Evolutionary conservation across 2,329 filamentous ascomycete genomes (phyloP).

Genomic region (Arthrobotrys entomopaga): DNA sequence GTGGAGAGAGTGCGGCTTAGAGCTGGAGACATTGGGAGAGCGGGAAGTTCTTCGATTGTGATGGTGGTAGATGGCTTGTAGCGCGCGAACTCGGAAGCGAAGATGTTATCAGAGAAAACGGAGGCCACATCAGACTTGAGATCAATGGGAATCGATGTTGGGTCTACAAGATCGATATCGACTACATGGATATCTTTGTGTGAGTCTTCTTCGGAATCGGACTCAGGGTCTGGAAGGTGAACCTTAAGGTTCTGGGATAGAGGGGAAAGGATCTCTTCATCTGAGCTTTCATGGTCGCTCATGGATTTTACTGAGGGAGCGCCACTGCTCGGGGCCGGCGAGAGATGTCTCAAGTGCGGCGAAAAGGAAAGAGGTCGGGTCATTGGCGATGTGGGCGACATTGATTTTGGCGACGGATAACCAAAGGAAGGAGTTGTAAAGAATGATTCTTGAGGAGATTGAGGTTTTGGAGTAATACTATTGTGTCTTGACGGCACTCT

Average conservation of each 20-base stretch:
- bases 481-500: conserved; percentile 28
- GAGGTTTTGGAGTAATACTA: conserved; percentile 31
- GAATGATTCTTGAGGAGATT: conserved; percentile 48
- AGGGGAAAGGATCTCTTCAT: conserved; percentile 42
- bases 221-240: conserved; percentile 49
- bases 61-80: conserved; percentile 26
- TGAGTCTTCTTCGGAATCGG: conserved; percentile 39
- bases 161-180: conserved; percentile 30
- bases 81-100: not conserved
- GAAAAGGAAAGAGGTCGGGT: conserved; percentile 49
- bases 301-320: conserved; percentile 45
- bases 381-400: conserved; percentile 43
- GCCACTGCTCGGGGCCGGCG: conserved; percentile 48
- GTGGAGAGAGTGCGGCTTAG: conserved; percentile 44
- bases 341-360: conserved; percentile 50
- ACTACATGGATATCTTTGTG: conserved; percentile 17
- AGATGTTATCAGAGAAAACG: conserved; percentile 39
- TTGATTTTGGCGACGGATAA: conserved; percentile 44
- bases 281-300: conserved; percentile 50
- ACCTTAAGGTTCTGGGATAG: conserved; percentile 41
- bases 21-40: conserved; percentile 45
- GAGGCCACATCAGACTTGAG: conserved; percentile 42
- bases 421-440: conserved; percentile 34
- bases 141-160: conserved; percentile 37
- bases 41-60: conserved; percentile 52